Evolutionary conservation across 345 rosid genomes (phyloP), one percentile per base, ranked within the genome.

Genomic region (Cardamine occulta): DNA sequence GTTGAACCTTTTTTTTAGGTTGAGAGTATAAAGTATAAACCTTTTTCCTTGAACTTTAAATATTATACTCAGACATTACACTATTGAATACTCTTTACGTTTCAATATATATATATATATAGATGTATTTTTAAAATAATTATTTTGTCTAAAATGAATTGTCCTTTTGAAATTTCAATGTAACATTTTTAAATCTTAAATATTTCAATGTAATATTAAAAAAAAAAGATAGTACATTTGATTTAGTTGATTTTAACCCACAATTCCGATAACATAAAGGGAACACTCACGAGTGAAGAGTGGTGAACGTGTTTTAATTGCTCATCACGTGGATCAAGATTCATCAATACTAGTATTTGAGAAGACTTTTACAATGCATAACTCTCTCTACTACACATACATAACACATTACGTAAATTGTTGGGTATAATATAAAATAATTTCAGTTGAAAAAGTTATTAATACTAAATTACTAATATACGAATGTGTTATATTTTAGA

Each of bases 261-360:
- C 13, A 35, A 21, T 9, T 21, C 18, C 37, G 21, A 66, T 66
- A 47, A 47, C 15, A 35, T 0, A 7, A 10, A n/a, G 48, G 62
- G 53, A 72, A 59, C 53, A 47, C 13, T 57, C 73, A 15, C 49
- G 79, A 59, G 55, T 66, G 7, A 58, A 14, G 23, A 48, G 62
- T 28, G 62, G 45, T 31, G 64, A 76, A 76, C 42, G 14, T 69
- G 65, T 11, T 63, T 49, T 40, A 10, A 67, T 39, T 14, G 63
- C 68, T 42, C 65, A 69, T 42, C 73, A 6, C 76, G 49, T 34
- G 47, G 45, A 57, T 70, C 66, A 24, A 63, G 72, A 45, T 45
- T 65, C 68, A 65, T 49, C 23, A 37, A 48, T 55, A 35, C 0
- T 3, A 35, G 0, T 37, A 17, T 18, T 12, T 24, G 13, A 21